Evolutionary conservation across 2,329 filamentous ascomycete species (phyloP).

Genomic region (Fusarium luffae): DNA sequence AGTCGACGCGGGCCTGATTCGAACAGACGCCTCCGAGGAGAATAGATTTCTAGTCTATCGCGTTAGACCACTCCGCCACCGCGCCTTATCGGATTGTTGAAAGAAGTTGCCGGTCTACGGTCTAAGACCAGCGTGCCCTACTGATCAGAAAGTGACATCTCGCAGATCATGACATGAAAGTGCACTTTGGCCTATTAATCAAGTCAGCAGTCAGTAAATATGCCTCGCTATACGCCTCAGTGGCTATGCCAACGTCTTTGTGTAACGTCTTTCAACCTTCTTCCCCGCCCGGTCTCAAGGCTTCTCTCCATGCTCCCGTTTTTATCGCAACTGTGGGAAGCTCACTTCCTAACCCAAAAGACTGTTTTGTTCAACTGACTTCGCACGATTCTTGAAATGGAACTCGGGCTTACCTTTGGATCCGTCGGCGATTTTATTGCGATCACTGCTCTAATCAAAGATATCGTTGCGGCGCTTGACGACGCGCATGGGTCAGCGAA

Average conservation of each 20-base stretch:
- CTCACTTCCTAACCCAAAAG: no score
- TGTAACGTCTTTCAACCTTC: background rate
- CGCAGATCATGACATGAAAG: background rate
- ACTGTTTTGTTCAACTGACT: no score
- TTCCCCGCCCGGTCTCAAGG: background rate
- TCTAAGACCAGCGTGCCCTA: background rate
- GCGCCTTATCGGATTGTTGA: background rate
- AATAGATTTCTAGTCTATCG: constrained; percentile 11
- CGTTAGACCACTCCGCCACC: constrained; percentile 9
- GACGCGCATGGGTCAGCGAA: background rate
- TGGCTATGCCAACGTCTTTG: background rate
- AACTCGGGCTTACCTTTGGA: background rate
- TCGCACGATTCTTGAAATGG: no score
- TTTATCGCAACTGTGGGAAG: no score
- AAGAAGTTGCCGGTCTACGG: rapidly evolving
- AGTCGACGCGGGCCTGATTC: constrained; percentile 13
- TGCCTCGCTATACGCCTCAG: background rate
- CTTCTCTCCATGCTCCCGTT: no score
- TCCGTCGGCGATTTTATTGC: background rate
- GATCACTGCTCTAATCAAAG: background rate
- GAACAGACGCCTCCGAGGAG: constrained; percentile 6
- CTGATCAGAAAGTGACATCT: background rate
- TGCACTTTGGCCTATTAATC: background rate
- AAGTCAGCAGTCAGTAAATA: no score
- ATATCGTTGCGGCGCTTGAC: background rate